Conservation (phyloP, 1,284 basidiomycete genomes). For the Ustilago vetiveriae region DNA sequence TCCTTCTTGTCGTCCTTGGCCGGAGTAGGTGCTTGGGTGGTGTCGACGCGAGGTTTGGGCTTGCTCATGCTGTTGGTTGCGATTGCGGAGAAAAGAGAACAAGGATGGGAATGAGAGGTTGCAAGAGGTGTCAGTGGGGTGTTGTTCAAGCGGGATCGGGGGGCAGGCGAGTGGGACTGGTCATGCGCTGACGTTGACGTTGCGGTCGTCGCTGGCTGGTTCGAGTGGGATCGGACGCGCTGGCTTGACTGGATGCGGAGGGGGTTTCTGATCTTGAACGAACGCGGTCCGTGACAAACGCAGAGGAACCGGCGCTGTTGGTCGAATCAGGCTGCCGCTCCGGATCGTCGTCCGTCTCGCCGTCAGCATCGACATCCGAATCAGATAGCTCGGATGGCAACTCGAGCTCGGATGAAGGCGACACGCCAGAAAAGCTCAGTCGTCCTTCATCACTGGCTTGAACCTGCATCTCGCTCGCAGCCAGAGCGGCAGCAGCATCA, state of each 20-base stretch:
- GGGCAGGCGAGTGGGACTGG: neutral
- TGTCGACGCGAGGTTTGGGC: slow-evolving; percentile 55
- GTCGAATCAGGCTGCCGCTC: neutral
- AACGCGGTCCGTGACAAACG: neutral
- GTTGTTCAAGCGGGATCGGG: neutral
- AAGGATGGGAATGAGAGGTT: too few species aligned
- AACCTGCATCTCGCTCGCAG: neutral
- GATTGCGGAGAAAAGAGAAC: neutral
- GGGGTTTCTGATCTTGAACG: slow-evolving; percentile 22
- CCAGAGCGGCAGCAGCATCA: neutral
- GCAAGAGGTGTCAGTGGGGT: slow-evolving; percentile 1
- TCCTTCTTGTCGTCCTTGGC: slow-evolving; percentile 44
- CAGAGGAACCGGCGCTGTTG: neutral
- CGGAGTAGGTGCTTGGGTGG: slow-evolving; percentile 46
- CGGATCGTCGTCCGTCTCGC: slow-evolving; percentile 3
- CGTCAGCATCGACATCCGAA: slow-evolving; percentile 10
- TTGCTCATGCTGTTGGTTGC: slow-evolving; percentile 59
- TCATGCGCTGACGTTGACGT: slow-evolving; percentile 18
- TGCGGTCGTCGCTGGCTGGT: too few species aligned
- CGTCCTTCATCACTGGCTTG: neutral
- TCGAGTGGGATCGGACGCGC: too few species aligned
- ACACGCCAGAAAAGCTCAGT: neutral
- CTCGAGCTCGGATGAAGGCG: slow-evolving; percentile 3
- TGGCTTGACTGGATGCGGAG: slow-evolving; percentile 1
- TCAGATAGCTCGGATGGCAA: slow-evolving; percentile 21